Evolutionary conservation across 345 rosid genomes (phyloP).

Genomic region (Garcia nutans): DNA sequence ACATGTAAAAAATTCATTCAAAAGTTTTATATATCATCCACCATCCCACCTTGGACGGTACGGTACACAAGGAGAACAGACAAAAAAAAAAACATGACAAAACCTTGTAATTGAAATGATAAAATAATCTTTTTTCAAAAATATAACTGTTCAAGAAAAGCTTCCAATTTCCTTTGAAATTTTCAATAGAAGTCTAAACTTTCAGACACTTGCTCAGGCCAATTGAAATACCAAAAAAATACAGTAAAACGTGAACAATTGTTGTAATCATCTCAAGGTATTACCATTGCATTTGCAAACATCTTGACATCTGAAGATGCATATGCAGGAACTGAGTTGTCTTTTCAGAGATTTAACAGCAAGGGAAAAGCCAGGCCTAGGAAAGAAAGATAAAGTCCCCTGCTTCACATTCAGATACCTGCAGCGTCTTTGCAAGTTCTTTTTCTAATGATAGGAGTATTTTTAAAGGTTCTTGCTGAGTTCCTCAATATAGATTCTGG

Average conservation of each 20-base stretch:
- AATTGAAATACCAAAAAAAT: no score
- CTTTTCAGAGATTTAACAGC: constrained; percentile 9
- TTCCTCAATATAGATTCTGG: constrained; percentile 25
- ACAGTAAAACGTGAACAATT: neutral
- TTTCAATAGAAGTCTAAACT: neutral
- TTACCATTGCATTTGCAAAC: constrained; percentile 1
- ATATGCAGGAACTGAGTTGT: neutral
- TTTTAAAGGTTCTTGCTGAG: constrained; percentile 26
- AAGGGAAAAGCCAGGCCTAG: neutral
- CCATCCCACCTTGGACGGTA: no score
- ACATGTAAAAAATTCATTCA: no score
- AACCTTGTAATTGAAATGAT: no score
- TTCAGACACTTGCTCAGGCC: no score
- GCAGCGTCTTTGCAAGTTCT: constrained; percentile 7
- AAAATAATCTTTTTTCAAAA: no score
- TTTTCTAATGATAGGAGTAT: constrained; percentile 27
- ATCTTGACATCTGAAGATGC: neutral
- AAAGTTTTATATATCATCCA: no score
- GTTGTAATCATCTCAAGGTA: constrained; percentile 4
- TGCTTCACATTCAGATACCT: neutral
- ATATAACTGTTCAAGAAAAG: neutral
- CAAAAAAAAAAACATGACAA: no score
- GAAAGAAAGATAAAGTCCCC: neutral
- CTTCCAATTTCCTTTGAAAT: neutral
- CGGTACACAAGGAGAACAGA: no score